Base-by-base conservation (phyloP, 139 green algal species). In the Chlorella sp. region DNA sequence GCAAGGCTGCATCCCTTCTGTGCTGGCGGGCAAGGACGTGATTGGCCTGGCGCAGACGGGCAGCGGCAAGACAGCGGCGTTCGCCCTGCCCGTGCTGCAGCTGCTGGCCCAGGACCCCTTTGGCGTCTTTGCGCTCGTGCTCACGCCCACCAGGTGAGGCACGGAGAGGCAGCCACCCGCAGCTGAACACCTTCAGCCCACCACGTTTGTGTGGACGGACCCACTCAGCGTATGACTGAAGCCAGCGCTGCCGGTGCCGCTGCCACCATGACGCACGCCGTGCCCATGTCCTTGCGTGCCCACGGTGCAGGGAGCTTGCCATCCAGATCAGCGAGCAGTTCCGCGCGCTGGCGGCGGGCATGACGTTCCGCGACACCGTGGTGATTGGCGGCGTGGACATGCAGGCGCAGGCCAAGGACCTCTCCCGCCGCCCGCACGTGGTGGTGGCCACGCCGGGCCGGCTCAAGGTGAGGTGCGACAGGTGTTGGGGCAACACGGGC, bases 261-360 rank as follows among this genome's bases (percentile, higher is more conserved):
- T n/a, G n/a, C n/a, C n/a, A n/a, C n/a, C n/a, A n/a, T n/a, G n/a
- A n/a, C n/a, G n/a, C n/a, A n/a, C n/a, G n/a, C n/a, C n/a, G n/a
- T n/a, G n/a, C n/a, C n/a, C n/a, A n/a, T n/a, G n/a, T n/a, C n/a
- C n/a, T n/a, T 67, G 61, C 6, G 61, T 30, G 3, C 61, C 61
- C n/a, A n/a, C 62, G 5, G 66, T 26, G 26, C 86, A 96, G 94
- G 75, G 94, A 99, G 85, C 86, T 99, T n/a, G 95, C 94, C 2
- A 90, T 97, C 55, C 95, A 99, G 82, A 86, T 98, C 10, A 86
- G 80, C 5, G 95, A 99, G 36, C 93, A 98, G 81, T 98, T 98
- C 49, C 70, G 84, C 17, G 95, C 89, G 0, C 82, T 99, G 36
- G 93, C 92, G 0, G 86, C 89, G 22, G 88, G 89, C 71, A 94